A percentile compares a stretch with the other conserved stretches of the same genome.
Conservation (phyloP, 768 basidiomycete genomes). For the Nevesoporus exiguus region DNA sequence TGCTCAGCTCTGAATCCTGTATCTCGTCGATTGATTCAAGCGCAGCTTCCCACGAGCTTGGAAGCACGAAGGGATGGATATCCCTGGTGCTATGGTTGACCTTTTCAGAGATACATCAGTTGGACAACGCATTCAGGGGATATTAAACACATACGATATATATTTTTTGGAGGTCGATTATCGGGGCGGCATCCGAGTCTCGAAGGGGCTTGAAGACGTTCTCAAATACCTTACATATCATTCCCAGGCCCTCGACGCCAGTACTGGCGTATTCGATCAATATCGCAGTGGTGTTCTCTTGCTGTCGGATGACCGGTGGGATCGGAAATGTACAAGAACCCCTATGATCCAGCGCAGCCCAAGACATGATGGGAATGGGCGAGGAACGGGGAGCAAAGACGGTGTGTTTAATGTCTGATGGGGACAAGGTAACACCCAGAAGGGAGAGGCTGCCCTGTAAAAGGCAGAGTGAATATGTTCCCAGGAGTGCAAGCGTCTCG, state of each 20-base stretch:
- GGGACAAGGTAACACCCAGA: slow-evolving; percentile 48
- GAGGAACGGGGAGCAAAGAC: slow-evolving; percentile 78
- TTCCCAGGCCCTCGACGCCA: slow-evolving; percentile 64
- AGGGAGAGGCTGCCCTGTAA: slow-evolving; percentile 59
- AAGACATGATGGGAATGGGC: slow-evolving; percentile 59
- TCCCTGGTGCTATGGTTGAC: slow-evolving; percentile 27
- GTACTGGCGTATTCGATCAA: slow-evolving; percentile 55
- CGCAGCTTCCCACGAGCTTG: slow-evolving; percentile 35
- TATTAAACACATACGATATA: slow-evolving; percentile 40
- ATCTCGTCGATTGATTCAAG: slow-evolving; percentile 14
- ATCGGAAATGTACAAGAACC: slow-evolving; percentile 15
- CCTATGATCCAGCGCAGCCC: slow-evolving; percentile 16
- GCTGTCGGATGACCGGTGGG: slow-evolving; percentile 10
- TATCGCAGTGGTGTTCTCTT: slow-evolving; percentile 39
- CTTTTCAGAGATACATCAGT: slow-evolving; percentile 21
- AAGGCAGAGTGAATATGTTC: slow-evolving; percentile 58
- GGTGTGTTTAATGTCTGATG: slow-evolving; percentile 41
- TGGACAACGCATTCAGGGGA: slow-evolving; percentile 4
- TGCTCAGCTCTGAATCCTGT: slow-evolving; percentile 11
- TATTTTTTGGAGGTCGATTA: slow-evolving; percentile 47
- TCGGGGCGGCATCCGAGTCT: slow-evolving; percentile 17
- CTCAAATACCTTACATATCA: slow-evolving; percentile 59
- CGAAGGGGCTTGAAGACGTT: slow-evolving; percentile 56
- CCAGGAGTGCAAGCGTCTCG: slow-evolving; percentile 47
- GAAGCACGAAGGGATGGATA: slow-evolving; percentile 34